Evolutionary conservation across 2,329 filamentous ascomycete genomes (phyloP).

Genomic region (Colletotrichum lindemuthianum): DNA sequence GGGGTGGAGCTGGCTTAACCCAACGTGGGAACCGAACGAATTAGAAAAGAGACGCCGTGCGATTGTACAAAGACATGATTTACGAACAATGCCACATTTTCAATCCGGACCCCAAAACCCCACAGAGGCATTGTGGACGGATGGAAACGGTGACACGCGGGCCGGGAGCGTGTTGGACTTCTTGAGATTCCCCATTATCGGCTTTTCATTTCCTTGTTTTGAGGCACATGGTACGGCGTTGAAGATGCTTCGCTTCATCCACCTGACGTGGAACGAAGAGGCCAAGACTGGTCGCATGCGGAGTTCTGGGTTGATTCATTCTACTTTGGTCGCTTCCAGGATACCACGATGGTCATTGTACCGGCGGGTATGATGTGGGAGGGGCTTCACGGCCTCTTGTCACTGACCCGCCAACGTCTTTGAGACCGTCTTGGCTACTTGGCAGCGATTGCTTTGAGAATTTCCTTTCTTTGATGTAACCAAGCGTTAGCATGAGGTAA

Average conservation of each 20-base stretch:
- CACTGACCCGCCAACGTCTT: slow-evolving; percentile 1
- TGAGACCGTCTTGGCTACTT: slow-evolving; percentile 9
- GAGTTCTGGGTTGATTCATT: slow-evolving; percentile 32
- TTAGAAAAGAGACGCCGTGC: slow-evolving; percentile 31
- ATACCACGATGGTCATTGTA: slow-evolving; percentile 19
- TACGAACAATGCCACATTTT: slow-evolving; percentile 36
- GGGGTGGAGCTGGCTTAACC: slow-evolving; percentile 27
- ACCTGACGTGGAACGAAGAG: slow-evolving; percentile 12
- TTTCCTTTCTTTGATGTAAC: slow-evolving; percentile 10
- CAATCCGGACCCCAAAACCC: slow-evolving; percentile 20
- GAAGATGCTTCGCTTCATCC: slow-evolving; percentile 20
- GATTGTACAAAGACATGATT: slow-evolving; percentile 38
- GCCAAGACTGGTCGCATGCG: slow-evolving; percentile 25
- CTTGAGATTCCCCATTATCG: slow-evolving; percentile 37
- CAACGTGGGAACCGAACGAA: slow-evolving; percentile 30
- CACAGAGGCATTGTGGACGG: slow-evolving; percentile 25
- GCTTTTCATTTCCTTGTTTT: slow-evolving; percentile 34
- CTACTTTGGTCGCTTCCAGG: slow-evolving; percentile 18
- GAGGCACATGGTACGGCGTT: slow-evolving; percentile 31
- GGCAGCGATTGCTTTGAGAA: slow-evolving; percentile 31
- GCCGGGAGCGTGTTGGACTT: slow-evolving; percentile 35
- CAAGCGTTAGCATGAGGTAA: slow-evolving; percentile 22
- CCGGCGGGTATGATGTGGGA: background rate
- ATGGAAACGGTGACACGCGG: slow-evolving; percentile 30
- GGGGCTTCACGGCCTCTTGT: background rate